A percentile compares a stretch with the other conserved stretches of the same genome.
These are phyloP conservation scores for Fusarium albosuccineum DNA, from an alignment of 2,329 filamentous ascomycete genomes.

Conservation along the genomic window DNA sequence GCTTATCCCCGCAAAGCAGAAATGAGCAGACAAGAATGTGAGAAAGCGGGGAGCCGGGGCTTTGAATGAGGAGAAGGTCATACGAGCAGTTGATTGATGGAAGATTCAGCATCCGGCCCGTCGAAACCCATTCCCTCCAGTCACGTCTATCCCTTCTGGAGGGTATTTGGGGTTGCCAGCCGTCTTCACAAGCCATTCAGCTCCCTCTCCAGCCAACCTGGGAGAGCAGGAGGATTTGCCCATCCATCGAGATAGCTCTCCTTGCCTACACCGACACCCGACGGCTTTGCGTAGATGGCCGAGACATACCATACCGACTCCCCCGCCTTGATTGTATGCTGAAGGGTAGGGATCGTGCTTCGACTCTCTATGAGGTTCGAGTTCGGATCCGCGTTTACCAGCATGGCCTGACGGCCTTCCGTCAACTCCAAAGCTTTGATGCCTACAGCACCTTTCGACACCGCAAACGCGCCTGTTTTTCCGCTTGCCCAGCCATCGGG, in stretches of 20 bases:
- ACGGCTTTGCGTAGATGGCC: constrained; percentile 78
- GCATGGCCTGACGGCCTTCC: constrained; percentile 67
- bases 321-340: constrained; percentile 69
- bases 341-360: constrained; percentile 78
- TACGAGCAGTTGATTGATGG: constrained; percentile 44
- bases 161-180: constrained; percentile 29
- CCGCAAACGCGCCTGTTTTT: constrained; percentile 66
- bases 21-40: constrained; percentile 8
- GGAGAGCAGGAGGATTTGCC: constrained; percentile 69
- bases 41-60: constrained; percentile 24
- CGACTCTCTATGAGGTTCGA: constrained; percentile 80
- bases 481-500: constrained; percentile 67
- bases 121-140: constrained; percentile 29
- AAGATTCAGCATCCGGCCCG: constrained; percentile 28
- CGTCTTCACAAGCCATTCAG: constrained; percentile 51
- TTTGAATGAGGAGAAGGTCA: constrained; percentile 33
- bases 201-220: constrained; percentile 70
- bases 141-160: constrained; percentile 4
- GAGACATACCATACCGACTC: constrained; percentile 76
- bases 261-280: constrained; percentile 63
- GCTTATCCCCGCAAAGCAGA: constrained; percentile 30
- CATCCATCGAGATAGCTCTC: constrained; percentile 71
- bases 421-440: constrained; percentile 68
- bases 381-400: constrained; percentile 83
- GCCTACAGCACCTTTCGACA: constrained; percentile 67